Evolutionary conservation across 225 moss, liverwort and hornwort species (phyloP).

Genomic region (Marchantia polymorpha): DNA sequence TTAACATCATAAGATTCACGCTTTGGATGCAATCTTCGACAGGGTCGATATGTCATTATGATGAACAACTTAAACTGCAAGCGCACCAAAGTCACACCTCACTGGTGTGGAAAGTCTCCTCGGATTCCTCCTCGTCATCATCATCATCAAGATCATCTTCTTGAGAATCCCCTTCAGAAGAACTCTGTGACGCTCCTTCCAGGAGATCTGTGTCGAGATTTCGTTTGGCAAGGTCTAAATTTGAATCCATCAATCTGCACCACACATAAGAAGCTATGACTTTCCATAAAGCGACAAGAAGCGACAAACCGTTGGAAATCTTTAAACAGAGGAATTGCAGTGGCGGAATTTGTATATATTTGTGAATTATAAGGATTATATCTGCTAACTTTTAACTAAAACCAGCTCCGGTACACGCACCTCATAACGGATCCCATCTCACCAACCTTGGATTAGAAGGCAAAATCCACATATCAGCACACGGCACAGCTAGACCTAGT

Average conservation of each 20-base stretch:
- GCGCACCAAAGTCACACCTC: constrained; percentile 4
- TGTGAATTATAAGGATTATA: background rate
- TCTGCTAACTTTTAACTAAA: background rate
- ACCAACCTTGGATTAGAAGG: background rate
- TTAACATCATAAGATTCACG: background rate
- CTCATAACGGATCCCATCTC: background rate
- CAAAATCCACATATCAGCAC: background rate
- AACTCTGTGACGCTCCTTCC: background rate
- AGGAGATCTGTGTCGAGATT: background rate
- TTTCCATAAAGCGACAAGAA: background rate
- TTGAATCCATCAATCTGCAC: background rate
- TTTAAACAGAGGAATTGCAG: background rate
- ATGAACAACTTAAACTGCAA: background rate
- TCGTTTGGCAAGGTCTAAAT: background rate
- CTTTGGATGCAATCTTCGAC: background rate
- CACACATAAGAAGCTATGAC: background rate
- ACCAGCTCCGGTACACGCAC: background rate
- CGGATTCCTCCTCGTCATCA: constrained; percentile 9
- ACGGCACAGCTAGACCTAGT: background rate
- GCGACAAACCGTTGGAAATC: background rate
- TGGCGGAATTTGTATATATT: background rate
- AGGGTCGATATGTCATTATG: too few species aligned
- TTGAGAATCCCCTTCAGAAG: background rate
- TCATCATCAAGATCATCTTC: constrained; percentile 11
- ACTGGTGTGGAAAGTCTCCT: background rate